phyloP scores from a whole-genome alignment of 2,329 filamentous ascomycete species.

The Zasmidium angulare region DNA sequence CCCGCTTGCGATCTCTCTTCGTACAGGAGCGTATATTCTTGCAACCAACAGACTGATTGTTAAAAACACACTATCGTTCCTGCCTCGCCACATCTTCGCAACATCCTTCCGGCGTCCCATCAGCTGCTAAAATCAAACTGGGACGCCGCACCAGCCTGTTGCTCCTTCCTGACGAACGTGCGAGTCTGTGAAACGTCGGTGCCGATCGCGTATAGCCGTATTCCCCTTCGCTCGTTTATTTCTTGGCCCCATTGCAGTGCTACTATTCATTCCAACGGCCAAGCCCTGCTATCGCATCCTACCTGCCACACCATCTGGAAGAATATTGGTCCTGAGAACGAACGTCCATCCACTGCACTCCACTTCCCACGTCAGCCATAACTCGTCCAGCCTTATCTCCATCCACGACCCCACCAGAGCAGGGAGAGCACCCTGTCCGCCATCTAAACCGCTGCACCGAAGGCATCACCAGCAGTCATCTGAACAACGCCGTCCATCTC shows the following conservation, averaged over 20 bases:
- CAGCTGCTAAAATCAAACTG: not conserved
- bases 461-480: not conserved
- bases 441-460: not conserved
- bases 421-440: not conserved
- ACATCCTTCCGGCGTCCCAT: not conserved
- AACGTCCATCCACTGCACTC: no score
- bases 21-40: no score
- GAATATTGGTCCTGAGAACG: not conserved
- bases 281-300: not conserved
- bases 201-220: not conserved
- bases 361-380: not conserved
- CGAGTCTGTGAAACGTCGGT: not conserved
- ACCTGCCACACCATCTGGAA: not conserved
- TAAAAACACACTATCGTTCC: not conserved
- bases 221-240: not conserved
- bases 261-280: not conserved
- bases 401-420: not conserved
- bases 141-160: not conserved
- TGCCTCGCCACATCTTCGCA: not conserved
- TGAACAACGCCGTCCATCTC: not conserved
- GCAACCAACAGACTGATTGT: not conserved
- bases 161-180: not conserved
- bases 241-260: not conserved
- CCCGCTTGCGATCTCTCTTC: no score
- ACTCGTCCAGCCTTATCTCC: not conserved